phyloP scores from a whole-genome alignment of 2,329 filamentous ascomycete species.

The Fusarium verticillioides region DNA sequence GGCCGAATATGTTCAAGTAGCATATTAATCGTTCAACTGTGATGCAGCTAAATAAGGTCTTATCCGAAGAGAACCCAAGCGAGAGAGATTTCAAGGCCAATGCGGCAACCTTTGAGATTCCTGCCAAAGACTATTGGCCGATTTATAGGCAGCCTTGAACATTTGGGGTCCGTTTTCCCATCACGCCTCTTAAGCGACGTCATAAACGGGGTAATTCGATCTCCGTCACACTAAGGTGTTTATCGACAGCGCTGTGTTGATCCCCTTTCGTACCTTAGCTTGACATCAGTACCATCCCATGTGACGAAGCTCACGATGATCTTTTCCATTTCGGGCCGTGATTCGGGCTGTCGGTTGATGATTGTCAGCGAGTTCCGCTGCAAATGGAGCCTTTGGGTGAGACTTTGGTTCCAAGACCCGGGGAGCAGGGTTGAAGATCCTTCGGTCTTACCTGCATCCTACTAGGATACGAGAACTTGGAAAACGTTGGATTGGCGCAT shows the following conservation, averaged over 20 bases:
- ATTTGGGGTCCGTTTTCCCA: background rate
- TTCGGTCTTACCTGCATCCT: background rate
- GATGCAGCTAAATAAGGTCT: fast-evolving
- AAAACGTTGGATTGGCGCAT: background rate
- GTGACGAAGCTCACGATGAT: background rate
- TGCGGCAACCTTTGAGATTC: background rate
- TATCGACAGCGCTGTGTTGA: background rate
- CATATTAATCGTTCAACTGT: fast-evolving
- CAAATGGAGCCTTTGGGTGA: background rate
- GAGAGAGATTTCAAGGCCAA: background rate
- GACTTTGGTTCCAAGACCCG: background rate
- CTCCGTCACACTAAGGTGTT: fast-evolving
- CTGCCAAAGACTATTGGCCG: fast-evolving
- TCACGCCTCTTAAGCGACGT: background rate
- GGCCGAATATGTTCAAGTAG: fast-evolving
- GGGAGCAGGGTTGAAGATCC: background rate
- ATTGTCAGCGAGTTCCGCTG: background rate
- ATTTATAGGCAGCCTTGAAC: fast-evolving
- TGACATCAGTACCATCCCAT: background rate
- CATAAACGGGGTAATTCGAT: background rate
- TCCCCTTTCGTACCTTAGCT: background rate
- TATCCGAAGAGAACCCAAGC: background rate
- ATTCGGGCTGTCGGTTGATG: background rate
- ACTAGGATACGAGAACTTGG: background rate
- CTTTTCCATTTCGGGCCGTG: fast-evolving